Evolutionary conservation across 208 protist species (phyloP).

Genomic region (Leishmania arabica): DNA sequence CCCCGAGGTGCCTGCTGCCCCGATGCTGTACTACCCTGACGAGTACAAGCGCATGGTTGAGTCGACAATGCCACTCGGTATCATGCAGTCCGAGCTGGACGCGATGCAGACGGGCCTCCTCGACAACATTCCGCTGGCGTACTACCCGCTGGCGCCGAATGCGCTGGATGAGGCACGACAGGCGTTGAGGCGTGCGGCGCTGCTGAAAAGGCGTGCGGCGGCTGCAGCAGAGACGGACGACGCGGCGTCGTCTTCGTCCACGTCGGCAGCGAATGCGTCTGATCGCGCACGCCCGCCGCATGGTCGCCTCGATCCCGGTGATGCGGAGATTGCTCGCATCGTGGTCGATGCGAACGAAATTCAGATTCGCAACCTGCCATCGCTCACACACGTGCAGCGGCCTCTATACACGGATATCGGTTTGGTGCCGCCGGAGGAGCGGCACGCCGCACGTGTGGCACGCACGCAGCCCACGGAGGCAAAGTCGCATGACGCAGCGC

Average conservation of each 20-base stretch:
- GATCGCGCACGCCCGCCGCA: slow-evolving; percentile 14
- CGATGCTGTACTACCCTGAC: slow-evolving; percentile 70
- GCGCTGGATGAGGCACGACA: slow-evolving; percentile 47
- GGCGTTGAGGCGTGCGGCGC: slow-evolving; percentile 30
- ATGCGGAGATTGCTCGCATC: slow-evolving; percentile 69
- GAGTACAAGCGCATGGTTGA: slow-evolving; percentile 49
- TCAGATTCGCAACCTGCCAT: slow-evolving; percentile 63
- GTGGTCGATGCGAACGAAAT: slow-evolving; percentile 68
- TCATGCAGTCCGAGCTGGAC: slow-evolving; percentile 86
- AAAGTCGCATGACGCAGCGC: slow-evolving; percentile 11
- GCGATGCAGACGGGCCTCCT: slow-evolving; percentile 72
- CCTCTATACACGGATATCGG: slow-evolving; percentile 89
- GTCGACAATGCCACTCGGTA: slow-evolving; percentile 39
- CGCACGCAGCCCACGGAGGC: slow-evolving; percentile 55
- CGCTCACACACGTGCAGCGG: slow-evolving; percentile 73
- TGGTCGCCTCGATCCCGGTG: slow-evolving; percentile 40
- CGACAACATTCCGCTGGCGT: slow-evolving; percentile 65
- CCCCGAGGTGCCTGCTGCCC: slow-evolving; percentile 50
- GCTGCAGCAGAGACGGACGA: slow-evolving; percentile 28
- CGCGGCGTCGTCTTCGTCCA: slow-evolving; percentile 28
- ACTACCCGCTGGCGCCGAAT: slow-evolving; percentile 59
- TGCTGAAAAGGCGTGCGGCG: slow-evolving; percentile 29
- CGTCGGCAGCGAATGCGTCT: slow-evolving; percentile 40
- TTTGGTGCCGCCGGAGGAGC: slow-evolving; percentile 69
- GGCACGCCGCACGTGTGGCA: slow-evolving; percentile 69